Conservation (phyloP, 306 rosid genomes). For the Trifolium subterraneum region DNA sequence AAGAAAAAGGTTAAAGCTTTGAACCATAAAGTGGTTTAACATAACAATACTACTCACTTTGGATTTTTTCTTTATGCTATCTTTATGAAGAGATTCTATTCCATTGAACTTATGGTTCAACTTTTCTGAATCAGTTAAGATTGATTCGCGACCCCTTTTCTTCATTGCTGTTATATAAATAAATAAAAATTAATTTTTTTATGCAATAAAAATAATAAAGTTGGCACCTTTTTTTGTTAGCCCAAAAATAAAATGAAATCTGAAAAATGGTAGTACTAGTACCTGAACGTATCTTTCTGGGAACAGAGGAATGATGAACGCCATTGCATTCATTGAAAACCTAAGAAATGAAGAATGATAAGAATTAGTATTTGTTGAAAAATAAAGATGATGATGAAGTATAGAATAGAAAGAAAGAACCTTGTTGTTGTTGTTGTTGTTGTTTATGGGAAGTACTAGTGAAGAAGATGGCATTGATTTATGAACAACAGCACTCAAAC, state of each 20-base stretch:
- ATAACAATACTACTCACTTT: slow-evolving; percentile 51
- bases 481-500: slow-evolving; percentile 54
- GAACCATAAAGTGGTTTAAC: slow-evolving; percentile 41
- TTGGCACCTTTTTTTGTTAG: slow-evolving; percentile 5
- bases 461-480: slow-evolving; percentile 54
- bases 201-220: too few species aligned
- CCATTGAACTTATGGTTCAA: slow-evolving; percentile 50
- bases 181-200: slow-evolving; percentile 8
- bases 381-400: background rate
- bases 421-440: too few species aligned
- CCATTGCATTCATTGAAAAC: slow-evolving; percentile 55
- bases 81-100: slow-evolving; percentile 49
- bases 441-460: too few species aligned
- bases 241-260: background rate
- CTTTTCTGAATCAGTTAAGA: slow-evolving; percentile 63
- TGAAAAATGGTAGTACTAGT: slow-evolving; percentile 11
- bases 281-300: slow-evolving; percentile 85
- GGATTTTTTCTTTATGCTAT: slow-evolving; percentile 55
- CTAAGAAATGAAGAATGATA: slow-evolving; percentile 39
- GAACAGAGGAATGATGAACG: slow-evolving; percentile 70
- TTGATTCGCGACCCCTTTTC: slow-evolving; percentile 71
- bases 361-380: background rate
- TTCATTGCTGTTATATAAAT: slow-evolving; percentile 63
- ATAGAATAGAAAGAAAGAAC: slow-evolving; percentile 36
- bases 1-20: slow-evolving; percentile 30